Conservation (phyloP, 2,329 filamentous ascomycete genomes). For the Trematosphaeria pertusa region DNA sequence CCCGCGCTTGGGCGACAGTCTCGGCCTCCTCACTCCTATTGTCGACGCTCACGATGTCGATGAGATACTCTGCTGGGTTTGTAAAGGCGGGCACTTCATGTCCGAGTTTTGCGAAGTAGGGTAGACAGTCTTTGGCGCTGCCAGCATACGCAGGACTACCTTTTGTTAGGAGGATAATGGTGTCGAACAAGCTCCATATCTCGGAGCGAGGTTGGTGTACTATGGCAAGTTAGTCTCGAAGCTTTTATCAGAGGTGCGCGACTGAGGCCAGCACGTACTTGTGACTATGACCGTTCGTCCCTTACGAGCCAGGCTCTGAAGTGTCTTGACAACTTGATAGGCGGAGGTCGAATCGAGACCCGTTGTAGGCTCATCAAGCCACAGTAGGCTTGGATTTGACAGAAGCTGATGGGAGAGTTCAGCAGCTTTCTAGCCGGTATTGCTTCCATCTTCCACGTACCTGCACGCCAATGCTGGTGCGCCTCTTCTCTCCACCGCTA, state of each 20-base stretch:
- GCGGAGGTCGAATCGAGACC: conserved; percentile 80
- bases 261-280: conserved; percentile 48
- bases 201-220: conserved; percentile 79
- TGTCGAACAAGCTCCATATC: conserved; percentile 80
- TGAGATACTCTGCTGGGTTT: conserved; percentile 78
- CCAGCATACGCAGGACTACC: conserved; percentile 75
- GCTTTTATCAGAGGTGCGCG: background rate
- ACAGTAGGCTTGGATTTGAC: conserved; percentile 79
- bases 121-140: conserved; percentile 61
- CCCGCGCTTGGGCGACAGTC: conserved; percentile 63
- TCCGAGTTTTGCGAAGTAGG: conserved; percentile 69
- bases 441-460: conserved; percentile 9
- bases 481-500: conserved; percentile 78
- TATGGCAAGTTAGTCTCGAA: conserved; percentile 1
- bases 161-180: conserved; percentile 70
- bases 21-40: conserved; percentile 73
- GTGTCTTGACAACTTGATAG: conserved; percentile 73
- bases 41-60: conserved; percentile 77
- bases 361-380: conserved; percentile 81
- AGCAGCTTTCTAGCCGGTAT: background rate
- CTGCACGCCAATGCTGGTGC: conserved; percentile 79
- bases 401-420: conserved; percentile 55
- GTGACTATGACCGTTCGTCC: conserved; percentile 76
- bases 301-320: conserved; percentile 71
- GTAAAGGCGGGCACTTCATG: conserved; percentile 72